A percentile compares a stretch with the other conserved stretches of the same genome.
phyloP scores from a whole-genome alignment of 2,329 filamentous ascomycete genomes.

The Emericellopsis atlantica region DNA sequence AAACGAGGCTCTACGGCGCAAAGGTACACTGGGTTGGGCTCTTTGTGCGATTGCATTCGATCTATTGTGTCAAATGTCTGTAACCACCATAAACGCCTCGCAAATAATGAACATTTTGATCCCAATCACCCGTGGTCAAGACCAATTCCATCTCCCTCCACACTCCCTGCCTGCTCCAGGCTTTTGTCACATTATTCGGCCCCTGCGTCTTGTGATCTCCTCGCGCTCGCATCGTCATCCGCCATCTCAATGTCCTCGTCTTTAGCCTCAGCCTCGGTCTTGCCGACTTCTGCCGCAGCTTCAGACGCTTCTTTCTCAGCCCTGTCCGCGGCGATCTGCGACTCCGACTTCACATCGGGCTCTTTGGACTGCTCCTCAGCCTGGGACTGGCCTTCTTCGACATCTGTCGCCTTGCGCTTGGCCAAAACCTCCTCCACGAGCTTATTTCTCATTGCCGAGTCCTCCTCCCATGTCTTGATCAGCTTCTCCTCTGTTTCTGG shows the following conservation, averaged over 20 bases:
- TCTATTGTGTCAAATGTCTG: too few relatives aligned
- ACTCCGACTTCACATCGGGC: neutral
- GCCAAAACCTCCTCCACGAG: constrained; percentile 35
- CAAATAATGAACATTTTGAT: neutral
- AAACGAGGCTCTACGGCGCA: too few relatives aligned
- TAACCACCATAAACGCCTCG: too few relatives aligned
- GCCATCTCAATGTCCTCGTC: constrained; percentile 6
- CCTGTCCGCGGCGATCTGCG: neutral
- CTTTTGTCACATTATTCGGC: too few relatives aligned
- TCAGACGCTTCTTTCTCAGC: constrained; percentile 9
- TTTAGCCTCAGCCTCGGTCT: neutral
- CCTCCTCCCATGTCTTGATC: constrained; percentile 9
- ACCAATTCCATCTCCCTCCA: too few relatives aligned
- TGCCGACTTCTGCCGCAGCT: constrained; percentile 1
- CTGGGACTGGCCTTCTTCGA: constrained; percentile 6
- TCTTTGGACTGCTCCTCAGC: neutral
- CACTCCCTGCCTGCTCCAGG: too few relatives aligned
- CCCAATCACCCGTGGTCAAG: neutral
- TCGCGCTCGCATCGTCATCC: constrained; percentile 3
- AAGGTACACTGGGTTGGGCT: too few relatives aligned
- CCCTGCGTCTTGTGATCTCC: too few relatives aligned
- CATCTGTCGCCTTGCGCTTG: constrained; percentile 24
- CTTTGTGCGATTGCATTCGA: too few relatives aligned
- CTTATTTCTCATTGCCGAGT: constrained; percentile 26
- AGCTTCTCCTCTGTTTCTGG: neutral